Percentiles rank a stretch among this genome's conserved stretches.
These are phyloP conservation scores for Hortiboletus campestris DNA, from an alignment of 768 basidiomycete species.

Conservation along the genomic window DNA sequence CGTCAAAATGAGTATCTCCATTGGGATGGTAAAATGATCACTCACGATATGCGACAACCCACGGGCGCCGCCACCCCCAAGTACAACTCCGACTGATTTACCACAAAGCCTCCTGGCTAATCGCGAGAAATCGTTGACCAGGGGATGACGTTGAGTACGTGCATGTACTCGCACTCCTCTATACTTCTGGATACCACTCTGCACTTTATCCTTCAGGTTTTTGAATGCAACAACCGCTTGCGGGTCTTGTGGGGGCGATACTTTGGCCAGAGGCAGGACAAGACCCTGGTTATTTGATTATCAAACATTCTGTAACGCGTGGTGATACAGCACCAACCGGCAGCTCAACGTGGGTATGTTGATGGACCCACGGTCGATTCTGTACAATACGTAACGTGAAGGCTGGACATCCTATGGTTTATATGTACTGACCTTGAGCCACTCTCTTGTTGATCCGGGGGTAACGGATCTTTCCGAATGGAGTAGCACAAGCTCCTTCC, in stretches of 20 bases:
- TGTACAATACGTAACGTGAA: conserved; percentile 30
- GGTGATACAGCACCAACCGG: conserved; percentile 47
- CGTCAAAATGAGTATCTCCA: conserved; percentile 6
- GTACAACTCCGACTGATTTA: conserved; percentile 87
- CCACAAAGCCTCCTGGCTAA: conserved; percentile 90
- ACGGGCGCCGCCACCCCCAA: conserved; percentile 97
- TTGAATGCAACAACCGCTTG: conserved; percentile 87
- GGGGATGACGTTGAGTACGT: conserved; percentile 73
- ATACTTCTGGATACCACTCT: conserved; percentile 86
- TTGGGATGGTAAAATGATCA: conserved; percentile 21
- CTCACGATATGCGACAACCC: conserved; percentile 72
- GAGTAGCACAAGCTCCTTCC: conserved; percentile 92
- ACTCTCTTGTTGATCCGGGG: conserved; percentile 91
- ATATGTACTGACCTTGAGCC: conserved; percentile 72
- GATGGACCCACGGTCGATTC: conserved; percentile 95
- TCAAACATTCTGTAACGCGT: neutral
- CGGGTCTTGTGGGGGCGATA: conserved; percentile 68
- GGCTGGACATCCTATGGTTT: neutral
- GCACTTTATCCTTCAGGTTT: conserved; percentile 90
- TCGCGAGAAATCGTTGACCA: conserved; percentile 89
- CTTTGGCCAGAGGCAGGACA: conserved; percentile 61
- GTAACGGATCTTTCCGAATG: conserved; percentile 88
- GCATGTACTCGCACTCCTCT: conserved; percentile 60
- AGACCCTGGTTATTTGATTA: conserved; percentile 54
- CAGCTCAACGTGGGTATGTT: conserved; percentile 93